phyloP scores from a whole-genome alignment of 2,329 filamentous ascomycete genomes.

The Herpotrichia juniperi region DNA sequence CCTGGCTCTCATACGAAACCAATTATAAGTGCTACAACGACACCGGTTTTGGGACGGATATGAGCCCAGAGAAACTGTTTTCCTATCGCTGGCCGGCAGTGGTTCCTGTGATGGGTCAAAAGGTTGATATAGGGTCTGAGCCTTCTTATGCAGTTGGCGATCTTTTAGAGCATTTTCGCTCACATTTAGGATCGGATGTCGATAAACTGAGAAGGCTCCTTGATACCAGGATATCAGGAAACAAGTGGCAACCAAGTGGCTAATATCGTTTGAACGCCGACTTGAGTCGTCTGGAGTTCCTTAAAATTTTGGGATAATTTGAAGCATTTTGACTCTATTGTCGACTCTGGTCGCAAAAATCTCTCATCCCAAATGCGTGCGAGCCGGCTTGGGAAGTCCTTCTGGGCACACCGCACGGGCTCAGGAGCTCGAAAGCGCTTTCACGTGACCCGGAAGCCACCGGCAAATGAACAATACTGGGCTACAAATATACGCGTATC shows the following conservation, averaged over 20 bases:
- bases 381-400: no score
- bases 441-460: no score
- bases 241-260: not conserved
- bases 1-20: not conserved
- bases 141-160: not conserved
- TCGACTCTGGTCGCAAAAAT: no score
- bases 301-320: no score
- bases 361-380: no score
- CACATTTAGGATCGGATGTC: not conserved
- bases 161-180: not conserved
- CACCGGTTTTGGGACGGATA: not conserved
- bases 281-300: no score
- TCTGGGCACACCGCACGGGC: no score
- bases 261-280: not conserved
- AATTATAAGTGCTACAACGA: not conserved
- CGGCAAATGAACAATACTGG: no score
- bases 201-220: not conserved
- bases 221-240: not conserved
- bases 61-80: not conserved
- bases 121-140: not conserved
- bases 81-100: not conserved
- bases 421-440: no score
- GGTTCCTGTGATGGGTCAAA: not conserved
- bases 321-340: no score
- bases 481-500: no score